A percentile compares a stretch with the other conserved stretches of the same genome.
Conservation (phyloP, 2,329 filamentous ascomycete species). For the Ophiostoma perfectum region DNA sequence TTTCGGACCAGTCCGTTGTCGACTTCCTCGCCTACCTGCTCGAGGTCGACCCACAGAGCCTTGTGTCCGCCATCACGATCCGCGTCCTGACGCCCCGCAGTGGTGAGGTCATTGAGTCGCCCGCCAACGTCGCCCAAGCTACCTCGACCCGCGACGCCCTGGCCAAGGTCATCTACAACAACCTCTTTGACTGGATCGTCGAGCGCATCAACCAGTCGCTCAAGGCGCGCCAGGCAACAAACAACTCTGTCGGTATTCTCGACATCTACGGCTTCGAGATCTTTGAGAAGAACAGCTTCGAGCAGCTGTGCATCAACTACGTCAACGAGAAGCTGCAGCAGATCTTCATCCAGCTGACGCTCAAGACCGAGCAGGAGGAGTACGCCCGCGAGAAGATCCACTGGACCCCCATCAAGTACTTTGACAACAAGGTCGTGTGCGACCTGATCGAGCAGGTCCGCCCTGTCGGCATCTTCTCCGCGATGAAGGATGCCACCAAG, state of each 20-base stretch:
- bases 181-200: slow-evolving; percentile 98
- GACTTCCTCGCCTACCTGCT: slow-evolving; percentile 92
- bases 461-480: slow-evolving; percentile 88
- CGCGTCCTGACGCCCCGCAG: slow-evolving; percentile 69
- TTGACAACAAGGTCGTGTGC: slow-evolving; percentile 98
- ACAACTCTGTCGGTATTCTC: slow-evolving; percentile 89
- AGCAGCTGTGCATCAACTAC: slow-evolving; percentile 99
- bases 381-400: slow-evolving; percentile 94
- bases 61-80: slow-evolving; percentile 83
- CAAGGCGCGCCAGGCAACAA: slow-evolving; percentile 66
- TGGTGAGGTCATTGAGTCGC: slow-evolving; percentile 64
- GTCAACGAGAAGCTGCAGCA: slow-evolving; percentile 99
- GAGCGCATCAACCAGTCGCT: slow-evolving; percentile 84
- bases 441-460: slow-evolving; percentile 90
- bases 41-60: slow-evolving; percentile 73
- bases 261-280: slow-evolving; percentile 99
- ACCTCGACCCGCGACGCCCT: slow-evolving; percentile 82
- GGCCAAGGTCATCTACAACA: slow-evolving; percentile 93
- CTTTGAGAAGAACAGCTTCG: slow-evolving; percentile 98
- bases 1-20: slow-evolving; percentile 83
- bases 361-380: slow-evolving; percentile 96
- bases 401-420: slow-evolving; percentile 99
- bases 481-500: slow-evolving; percentile 94
- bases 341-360: slow-evolving; percentile 95
- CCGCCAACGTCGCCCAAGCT: slow-evolving; percentile 83